Percentiles rank a stretch among this genome's conserved stretches.
These are phyloP conservation scores for Amoeboaphelidium protococcarum DNA, from an alignment of 371 early-diverging fungal species.

Conservation along the genomic window DNA sequence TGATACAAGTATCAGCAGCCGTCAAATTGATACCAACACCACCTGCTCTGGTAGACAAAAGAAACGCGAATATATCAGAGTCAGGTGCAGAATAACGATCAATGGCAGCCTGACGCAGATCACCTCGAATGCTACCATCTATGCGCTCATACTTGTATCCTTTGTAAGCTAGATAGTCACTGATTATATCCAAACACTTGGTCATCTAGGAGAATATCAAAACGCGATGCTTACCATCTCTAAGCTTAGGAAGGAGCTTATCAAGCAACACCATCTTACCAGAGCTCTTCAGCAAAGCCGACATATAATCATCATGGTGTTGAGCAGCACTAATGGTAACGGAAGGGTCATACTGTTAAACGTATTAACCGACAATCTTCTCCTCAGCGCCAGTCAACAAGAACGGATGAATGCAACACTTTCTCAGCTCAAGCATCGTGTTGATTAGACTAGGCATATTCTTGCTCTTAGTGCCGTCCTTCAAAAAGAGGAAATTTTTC, in stretches of 20 bases:
- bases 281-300: slow-evolving; percentile 48
- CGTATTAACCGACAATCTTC: slow-evolving; percentile 34
- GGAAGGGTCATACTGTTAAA: no score
- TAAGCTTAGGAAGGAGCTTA: slow-evolving; percentile 50
- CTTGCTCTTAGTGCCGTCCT: slow-evolving; percentile 23
- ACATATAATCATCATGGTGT: slow-evolving; percentile 33
- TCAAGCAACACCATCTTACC: slow-evolving; percentile 71
- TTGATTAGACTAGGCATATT: slow-evolving; percentile 34
- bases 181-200: slow-evolving; percentile 49
- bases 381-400: slow-evolving; percentile 64
- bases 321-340: slow-evolving; percentile 15
- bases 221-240: slow-evolving; percentile 60
- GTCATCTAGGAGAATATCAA: slow-evolving; percentile 91
- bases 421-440: slow-evolving; percentile 40
- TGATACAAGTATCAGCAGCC: slow-evolving; percentile 81
- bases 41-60: slow-evolving; percentile 75
- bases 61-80: slow-evolving; percentile 50
- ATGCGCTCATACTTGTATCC: slow-evolving; percentile 48
- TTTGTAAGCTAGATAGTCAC: slow-evolving; percentile 54
- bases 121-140: slow-evolving; percentile 64
- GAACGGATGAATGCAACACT: slow-evolving; percentile 69
- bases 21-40: slow-evolving; percentile 93
- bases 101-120: slow-evolving; percentile 78
- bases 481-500: slow-evolving; percentile 50
- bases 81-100: slow-evolving; percentile 66